A percentile compares a stretch with the other conserved stretches of the same genome.
Evolutionary conservation across 176 grass and related monocot species (phyloP).

Genomic region (Coix lacrymajobi): DNA sequence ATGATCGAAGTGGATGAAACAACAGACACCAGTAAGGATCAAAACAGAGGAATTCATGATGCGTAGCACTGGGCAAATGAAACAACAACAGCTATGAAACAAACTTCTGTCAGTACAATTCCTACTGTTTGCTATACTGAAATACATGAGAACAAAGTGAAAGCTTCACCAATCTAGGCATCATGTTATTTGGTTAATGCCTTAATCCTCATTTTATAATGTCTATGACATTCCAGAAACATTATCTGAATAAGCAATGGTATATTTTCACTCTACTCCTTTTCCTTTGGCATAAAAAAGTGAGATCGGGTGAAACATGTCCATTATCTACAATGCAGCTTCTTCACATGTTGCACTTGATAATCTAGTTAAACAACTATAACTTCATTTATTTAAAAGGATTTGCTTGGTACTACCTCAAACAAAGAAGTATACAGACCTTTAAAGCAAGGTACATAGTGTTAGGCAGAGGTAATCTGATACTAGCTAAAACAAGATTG

Average conservation of each 20-base stretch:
- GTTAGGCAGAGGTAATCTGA: background rate
- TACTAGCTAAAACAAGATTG: background rate
- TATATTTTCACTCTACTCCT: background rate
- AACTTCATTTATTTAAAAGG: background rate
- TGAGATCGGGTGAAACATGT: background rate
- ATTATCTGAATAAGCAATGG: background rate
- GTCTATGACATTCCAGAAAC: background rate
- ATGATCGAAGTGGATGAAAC: background rate
- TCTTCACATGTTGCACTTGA: background rate
- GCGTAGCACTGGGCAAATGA: background rate
- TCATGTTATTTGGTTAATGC: conserved; percentile 12
- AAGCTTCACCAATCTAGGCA: background rate
- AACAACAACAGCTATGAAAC: background rate
- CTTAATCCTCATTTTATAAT: background rate
- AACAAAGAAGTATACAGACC: background rate
- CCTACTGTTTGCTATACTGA: background rate
- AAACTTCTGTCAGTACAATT: background rate
- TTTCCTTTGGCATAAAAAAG: conserved; percentile 6
- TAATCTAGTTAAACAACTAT: background rate
- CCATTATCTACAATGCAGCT: background rate
- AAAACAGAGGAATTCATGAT: background rate
- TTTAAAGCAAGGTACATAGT: background rate
- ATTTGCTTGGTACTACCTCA: background rate
- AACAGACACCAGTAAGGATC: background rate
- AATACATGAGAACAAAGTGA: background rate